Evolutionary conservation across 768 basidiomycete genomes (phyloP), one percentile per base, ranked within the genome.

Genomic region (Dioszegia crocea): DNA sequence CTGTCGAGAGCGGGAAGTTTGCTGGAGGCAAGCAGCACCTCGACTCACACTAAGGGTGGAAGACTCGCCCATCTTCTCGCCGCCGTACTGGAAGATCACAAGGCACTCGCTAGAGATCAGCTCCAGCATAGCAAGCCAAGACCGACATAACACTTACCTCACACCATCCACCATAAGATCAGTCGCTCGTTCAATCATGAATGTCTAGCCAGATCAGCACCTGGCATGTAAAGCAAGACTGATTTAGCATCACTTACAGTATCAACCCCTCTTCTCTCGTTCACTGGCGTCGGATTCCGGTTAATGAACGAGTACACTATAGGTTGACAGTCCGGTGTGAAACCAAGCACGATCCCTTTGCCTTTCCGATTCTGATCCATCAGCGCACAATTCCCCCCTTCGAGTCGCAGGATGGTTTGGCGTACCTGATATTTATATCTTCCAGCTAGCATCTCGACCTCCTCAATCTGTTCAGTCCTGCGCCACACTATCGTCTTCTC

Each of bases 121-220:
- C 21, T 29, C 30, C 8, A 19, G 16, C 3, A 8, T 31, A 23
- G 10, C 26, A 17, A 19, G 26, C 14, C 14, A 43, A 17, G n/a
- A n/a, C n/a, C n/a, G n/a, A n/a, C n/a, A 21, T 31, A 6, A 8
- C 24, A 53, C 51, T 40, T 6, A 75, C 74, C 64, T 68, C 24
- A 71, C 69, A 19, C 73, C 75, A 5, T 67, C 66, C 4, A 59
- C 47, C 73, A 75, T 72, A 19, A 76, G 52, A 62, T 76, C 75
- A 1, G 58, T 56, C 12, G 73, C 66, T 45, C 75, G 33, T 47
- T 76, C 75, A 14, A 71, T 52, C 64, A 76, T 68, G 59, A 67
- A 76, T 0, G 74, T 53, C 66, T 71, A 57, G 27, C 14, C 54
- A n/a, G 12, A 16, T 44, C 29, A 56, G 40, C 29, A 21, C n/a